phyloP scores from a whole-genome alignment of 1,284 basidiomycete species.

The Bondarzewia mesenterica region DNA sequence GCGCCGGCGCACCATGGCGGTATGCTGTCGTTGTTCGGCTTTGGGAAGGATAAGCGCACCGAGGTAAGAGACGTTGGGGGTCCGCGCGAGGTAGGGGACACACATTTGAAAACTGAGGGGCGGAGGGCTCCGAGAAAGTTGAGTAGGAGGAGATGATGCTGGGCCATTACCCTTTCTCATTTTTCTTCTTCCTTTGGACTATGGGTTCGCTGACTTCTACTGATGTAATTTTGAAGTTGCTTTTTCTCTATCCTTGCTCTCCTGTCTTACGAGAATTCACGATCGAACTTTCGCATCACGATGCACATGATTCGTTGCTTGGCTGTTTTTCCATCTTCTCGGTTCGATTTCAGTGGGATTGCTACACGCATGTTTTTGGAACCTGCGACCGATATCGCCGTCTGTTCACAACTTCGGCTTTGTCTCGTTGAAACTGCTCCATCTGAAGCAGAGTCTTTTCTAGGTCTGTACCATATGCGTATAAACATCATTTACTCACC shows the following conservation, averaged over 20 bases:
- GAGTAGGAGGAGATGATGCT: conserved; percentile 21
- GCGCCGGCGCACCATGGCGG: conserved; percentile 5
- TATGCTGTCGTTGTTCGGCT: conserved; percentile 8
- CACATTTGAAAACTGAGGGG: conserved; percentile 5
- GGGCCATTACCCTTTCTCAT: not conserved
- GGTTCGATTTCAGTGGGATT: not conserved
- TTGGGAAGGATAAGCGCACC: conserved; percentile 4
- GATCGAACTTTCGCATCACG: not conserved
- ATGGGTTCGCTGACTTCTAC: not conserved
- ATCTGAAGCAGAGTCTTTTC: no score
- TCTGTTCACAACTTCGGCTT: no score
- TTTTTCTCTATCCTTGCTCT: not conserved
- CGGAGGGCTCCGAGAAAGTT: conserved; percentile 18
- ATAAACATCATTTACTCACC: no score
- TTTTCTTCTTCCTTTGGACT: not conserved
- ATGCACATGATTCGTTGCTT: not conserved
- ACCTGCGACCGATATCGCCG: no score
- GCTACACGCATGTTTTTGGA: no score
- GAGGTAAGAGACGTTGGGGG: not conserved
- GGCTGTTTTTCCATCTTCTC: not conserved
- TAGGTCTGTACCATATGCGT: no score
- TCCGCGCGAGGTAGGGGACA: conserved; percentile 1
- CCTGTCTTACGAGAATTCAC: not conserved
- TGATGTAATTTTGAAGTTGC: not conserved
- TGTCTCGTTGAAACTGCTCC: no score